A percentile compares a stretch with the other conserved stretches of the same genome.
phyloP scores from a whole-genome alignment of 495 filamentous ascomycete species.

The Aspergillus avenaceus region DNA sequence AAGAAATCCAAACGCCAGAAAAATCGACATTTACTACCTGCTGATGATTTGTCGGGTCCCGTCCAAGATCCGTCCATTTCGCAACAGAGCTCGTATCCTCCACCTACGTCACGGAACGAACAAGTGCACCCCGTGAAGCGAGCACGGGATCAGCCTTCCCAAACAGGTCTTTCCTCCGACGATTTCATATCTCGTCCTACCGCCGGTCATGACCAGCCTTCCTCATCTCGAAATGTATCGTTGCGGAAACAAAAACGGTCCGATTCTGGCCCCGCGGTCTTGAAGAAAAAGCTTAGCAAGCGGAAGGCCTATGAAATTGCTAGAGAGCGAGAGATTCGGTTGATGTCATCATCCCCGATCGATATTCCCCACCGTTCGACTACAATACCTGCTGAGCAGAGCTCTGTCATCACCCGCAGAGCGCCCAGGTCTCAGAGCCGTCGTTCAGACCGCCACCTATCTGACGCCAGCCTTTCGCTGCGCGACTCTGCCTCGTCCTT shows the following conservation, averaged over 20 bases:
- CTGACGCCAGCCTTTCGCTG: slow-evolving; percentile 68
- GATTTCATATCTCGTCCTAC: slow-evolving; percentile 39
- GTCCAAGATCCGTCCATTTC: slow-evolving; percentile 27
- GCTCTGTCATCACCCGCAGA: slow-evolving; percentile 60
- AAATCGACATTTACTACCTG: slow-evolving; percentile 28
- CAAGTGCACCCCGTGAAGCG: slow-evolving; percentile 15
- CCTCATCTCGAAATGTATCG: slow-evolving; percentile 50
- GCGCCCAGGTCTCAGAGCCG: slow-evolving; percentile 53
- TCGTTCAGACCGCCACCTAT: slow-evolving; percentile 57
- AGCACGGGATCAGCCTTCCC: slow-evolving; percentile 17
- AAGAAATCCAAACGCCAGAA: slow-evolving; percentile 39
- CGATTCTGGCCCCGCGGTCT: slow-evolving; percentile 46
- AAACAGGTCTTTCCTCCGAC: slow-evolving; percentile 32
- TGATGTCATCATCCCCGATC: slow-evolving; percentile 67
- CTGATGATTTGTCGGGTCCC: slow-evolving; percentile 23
- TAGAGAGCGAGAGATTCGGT: slow-evolving; percentile 79
- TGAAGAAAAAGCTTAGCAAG: slow-evolving; percentile 73
- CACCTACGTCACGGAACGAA: slow-evolving; percentile 17
- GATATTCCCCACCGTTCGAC: slow-evolving; percentile 58
- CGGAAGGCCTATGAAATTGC: slow-evolving; percentile 66
- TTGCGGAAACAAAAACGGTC: slow-evolving; percentile 61
- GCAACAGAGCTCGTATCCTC: slow-evolving; percentile 20
- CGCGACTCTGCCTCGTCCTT: slow-evolving; percentile 69
- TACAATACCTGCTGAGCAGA: slow-evolving; percentile 35
- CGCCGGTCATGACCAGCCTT: slow-evolving; percentile 38